Evolutionary conservation across 2,329 filamentous ascomycete genomes (phyloP).

Genomic region (Penicillium concentricum): DNA sequence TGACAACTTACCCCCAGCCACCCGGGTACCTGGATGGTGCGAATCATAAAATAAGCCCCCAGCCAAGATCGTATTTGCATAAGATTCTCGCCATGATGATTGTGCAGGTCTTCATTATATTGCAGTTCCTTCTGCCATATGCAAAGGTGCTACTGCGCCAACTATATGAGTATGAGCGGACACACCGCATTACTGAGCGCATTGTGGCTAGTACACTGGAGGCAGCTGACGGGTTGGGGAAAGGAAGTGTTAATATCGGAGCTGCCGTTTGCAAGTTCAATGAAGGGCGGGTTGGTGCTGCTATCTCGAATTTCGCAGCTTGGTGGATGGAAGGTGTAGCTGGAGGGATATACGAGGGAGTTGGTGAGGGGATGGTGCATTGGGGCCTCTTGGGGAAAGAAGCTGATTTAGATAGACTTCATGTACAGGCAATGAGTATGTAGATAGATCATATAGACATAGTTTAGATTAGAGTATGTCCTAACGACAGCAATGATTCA

Average conservation of each 20-base stretch:
- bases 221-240: constrained; percentile 55
- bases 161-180: constrained; percentile 62
- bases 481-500: neutral
- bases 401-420: constrained; percentile 18
- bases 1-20: constrained; percentile 7
- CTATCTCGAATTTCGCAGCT: constrained; percentile 54
- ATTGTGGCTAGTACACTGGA: constrained; percentile 54
- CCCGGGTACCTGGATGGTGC: neutral
- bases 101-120: constrained; percentile 58
- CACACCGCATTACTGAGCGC: constrained; percentile 63
- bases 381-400: constrained; percentile 35
- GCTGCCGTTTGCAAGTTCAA: constrained; percentile 60
- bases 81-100: constrained; percentile 57
- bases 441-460: neutral
- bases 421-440: constrained; percentile 4
- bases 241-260: constrained; percentile 52
- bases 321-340: constrained; percentile 66
- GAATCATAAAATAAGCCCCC: neutral
- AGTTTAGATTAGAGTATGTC: neutral
- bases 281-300: constrained; percentile 63
- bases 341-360: constrained; percentile 66
- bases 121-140: constrained; percentile 63
- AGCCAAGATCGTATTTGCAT: constrained; percentile 54
- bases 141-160: constrained; percentile 54
- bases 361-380: constrained; percentile 53